A percentile compares a stretch with the other conserved stretches of the same genome.
These are phyloP conservation scores for Poa pratensis DNA, from an alignment of 176 grass and related monocot species.

Conservation along the genomic window DNA sequence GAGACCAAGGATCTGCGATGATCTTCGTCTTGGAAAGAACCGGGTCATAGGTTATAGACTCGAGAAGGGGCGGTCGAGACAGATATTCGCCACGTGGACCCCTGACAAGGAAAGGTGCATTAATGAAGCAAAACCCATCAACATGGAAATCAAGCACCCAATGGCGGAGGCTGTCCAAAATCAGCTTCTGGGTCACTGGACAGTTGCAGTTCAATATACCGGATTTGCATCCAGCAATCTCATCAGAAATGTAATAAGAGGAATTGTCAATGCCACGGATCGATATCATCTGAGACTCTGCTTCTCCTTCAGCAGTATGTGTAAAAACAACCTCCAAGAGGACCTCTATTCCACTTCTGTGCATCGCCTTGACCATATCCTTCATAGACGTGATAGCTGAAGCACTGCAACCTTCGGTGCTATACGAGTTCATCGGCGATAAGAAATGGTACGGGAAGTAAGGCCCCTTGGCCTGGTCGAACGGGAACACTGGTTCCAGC, in stretches of 20 bases:
- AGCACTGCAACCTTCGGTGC: slow-evolving; percentile 36
- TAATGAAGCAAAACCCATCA: slow-evolving; percentile 93
- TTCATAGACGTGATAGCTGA: slow-evolving; percentile 77
- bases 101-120: slow-evolving; percentile 77
- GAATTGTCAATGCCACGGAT: slow-evolving; percentile 76
- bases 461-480: slow-evolving; percentile 71
- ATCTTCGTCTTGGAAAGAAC: slow-evolving; percentile 89
- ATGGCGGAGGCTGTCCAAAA: slow-evolving; percentile 93
- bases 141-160: slow-evolving; percentile 94
- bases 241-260: slow-evolving; percentile 66
- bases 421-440: slow-evolving; percentile 57
- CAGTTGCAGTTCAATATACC: slow-evolving; percentile 71
- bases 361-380: slow-evolving; percentile 87
- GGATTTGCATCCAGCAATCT: slow-evolving; percentile 40
- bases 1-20: slow-evolving; percentile 89
- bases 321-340: slow-evolving; percentile 82
- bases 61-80: slow-evolving; percentile 72
- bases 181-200: slow-evolving; percentile 70
- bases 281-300: slow-evolving; percentile 60
- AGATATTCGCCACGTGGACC: slow-evolving; percentile 55
- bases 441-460: slow-evolving; percentile 95
- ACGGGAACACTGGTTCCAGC: slow-evolving; percentile 85
- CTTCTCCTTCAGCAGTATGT: slow-evolving; percentile 71
- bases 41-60: slow-evolving; percentile 89
- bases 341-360: slow-evolving; percentile 81